Evolutionary conservation across 768 basidiomycete genomes (phyloP), one percentile per base, ranked within the genome.

Genomic region (Lentinula guzmanii): DNA sequence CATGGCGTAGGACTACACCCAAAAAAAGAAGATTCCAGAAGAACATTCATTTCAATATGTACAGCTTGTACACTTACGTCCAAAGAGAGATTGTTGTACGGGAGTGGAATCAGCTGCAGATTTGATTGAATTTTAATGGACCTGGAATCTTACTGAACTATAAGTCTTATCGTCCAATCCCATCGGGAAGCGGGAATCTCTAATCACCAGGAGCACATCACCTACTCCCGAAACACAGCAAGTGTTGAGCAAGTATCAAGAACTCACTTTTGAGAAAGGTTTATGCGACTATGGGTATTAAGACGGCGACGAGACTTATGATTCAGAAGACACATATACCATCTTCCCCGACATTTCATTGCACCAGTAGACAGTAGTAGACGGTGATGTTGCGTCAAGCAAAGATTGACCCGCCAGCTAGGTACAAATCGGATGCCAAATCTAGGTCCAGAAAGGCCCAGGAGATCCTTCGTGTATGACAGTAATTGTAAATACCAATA

Each of bases 141-240:
- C 24, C 21, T 28, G 45, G n/a, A n/a, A n/a, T 48, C 45, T n/a
- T 9, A 28, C 46, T 48, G 46, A 24, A 48, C 21, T 52, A 34
- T 16, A 21, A 37, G 16, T 39, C 53, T 54, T 54, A 54, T 54
- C 53, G 53, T 39, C 53, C 53, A 54, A 54, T 54, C 46, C 46
- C 46, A 24, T 10, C 21, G 21, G 21, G 53, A 54, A 39, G 11
- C 18, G 53, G 18, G 6, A 39, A 54, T 21, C 18, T 21, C 15
- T 33, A n/a, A 24, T 24, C 7, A n/a, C 7, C 21, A 48, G 21
- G 46, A 21, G 46, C 18, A 39, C 37, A 24, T 18, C 46, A 21
- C 10, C 21, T 16, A 7, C 18, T 24, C 46, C 21, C 21, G 42
- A 5, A n/a, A 43, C 42, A n/a, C 42, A 43, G 1, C 16, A 2